A percentile compares a stretch with the other conserved stretches of the same genome.
These are phyloP conservation scores for Sporothrix schenckii DNA, from an alignment of 2,329 filamentous ascomycete genomes.

Conservation along the genomic window DNA sequence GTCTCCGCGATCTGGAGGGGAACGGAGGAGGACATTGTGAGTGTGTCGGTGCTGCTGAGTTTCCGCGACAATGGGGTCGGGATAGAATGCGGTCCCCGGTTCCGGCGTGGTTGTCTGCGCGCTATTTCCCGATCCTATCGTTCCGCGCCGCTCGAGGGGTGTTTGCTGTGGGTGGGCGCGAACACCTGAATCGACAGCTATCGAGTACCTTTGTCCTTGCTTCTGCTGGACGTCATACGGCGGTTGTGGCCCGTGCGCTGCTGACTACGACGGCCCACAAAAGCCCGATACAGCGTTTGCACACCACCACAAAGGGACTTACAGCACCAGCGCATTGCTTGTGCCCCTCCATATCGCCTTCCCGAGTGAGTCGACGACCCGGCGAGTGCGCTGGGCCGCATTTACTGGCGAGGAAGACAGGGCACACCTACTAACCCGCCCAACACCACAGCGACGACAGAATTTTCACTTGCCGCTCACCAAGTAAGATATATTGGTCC, in stretches of 20 bases:
- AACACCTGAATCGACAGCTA: slow-evolving; percentile 9
- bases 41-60: background rate
- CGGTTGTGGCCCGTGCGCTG: slow-evolving; percentile 18
- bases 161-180: slow-evolving; percentile 11
- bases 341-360: slow-evolving; percentile 2
- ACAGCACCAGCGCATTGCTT: slow-evolving; percentile 1
- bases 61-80: background rate
- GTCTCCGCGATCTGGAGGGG: slow-evolving; percentile 73
- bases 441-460: slow-evolving; percentile 3
- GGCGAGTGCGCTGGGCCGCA: background rate
- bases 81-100: background rate
- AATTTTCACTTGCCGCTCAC: slow-evolving; percentile 21
- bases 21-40: slow-evolving; percentile 58
- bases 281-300: background rate
- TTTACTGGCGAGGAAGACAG: background rate
- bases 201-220: background rate
- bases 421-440: background rate
- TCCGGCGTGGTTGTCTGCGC: background rate
- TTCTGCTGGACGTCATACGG: slow-evolving; percentile 23
- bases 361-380: slow-evolving; percentile 7
- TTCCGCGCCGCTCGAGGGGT: slow-evolving; percentile 2
- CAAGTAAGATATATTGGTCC: background rate
- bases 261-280: slow-evolving; percentile 26
- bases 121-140: slow-evolving; percentile 17
- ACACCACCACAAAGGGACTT: slow-evolving; percentile 1